These are phyloP conservation scores for Paraleonurus japonicus DNA, from an alignment of 257 asterid species.

Conservation along the genomic window DNA sequence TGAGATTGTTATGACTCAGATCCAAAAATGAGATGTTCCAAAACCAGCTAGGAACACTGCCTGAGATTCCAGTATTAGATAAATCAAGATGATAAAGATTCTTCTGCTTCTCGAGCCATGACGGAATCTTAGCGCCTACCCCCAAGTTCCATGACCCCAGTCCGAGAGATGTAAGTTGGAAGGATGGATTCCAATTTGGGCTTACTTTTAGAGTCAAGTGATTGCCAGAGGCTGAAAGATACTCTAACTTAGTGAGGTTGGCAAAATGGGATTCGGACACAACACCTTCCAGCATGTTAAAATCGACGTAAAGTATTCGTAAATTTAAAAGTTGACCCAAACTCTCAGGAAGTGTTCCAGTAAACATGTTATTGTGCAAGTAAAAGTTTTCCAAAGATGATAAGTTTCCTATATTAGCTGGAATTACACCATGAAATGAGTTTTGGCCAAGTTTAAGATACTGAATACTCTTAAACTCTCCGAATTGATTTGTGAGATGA, in stretches of 20 bases:
- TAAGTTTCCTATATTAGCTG: slow-evolving; percentile 28
- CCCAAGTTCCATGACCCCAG: not conserved
- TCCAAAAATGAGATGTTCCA: slow-evolving; percentile 21
- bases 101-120: slow-evolving; percentile 6
- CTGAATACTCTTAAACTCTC: slow-evolving; percentile 23
- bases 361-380: slow-evolving; percentile 24
- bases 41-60: slow-evolving; percentile 32
- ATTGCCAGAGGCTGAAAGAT: not conserved
- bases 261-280: too few relatives aligned
- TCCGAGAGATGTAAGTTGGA: not conserved
- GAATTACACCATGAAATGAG: slow-evolving; percentile 30
- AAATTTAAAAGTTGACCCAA: not conserved
- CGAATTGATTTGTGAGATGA: slow-evolving; percentile 18
- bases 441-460: not conserved
- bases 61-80: slow-evolving; percentile 28
- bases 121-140: not conserved
- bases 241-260: too few relatives aligned
- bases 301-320: not conserved
- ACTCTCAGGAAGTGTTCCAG: slow-evolving; percentile 37
- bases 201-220: not conserved
- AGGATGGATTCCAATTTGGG: not conserved
- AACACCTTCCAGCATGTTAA: not conserved
- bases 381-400: not conserved
- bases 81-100: not conserved
- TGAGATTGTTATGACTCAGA: slow-evolving; percentile 26